Percentiles rank a stretch among this genome's conserved stretches.
Conservation (phyloP, 495 filamentous ascomycete species). For the Cercophora scortea region DNA sequence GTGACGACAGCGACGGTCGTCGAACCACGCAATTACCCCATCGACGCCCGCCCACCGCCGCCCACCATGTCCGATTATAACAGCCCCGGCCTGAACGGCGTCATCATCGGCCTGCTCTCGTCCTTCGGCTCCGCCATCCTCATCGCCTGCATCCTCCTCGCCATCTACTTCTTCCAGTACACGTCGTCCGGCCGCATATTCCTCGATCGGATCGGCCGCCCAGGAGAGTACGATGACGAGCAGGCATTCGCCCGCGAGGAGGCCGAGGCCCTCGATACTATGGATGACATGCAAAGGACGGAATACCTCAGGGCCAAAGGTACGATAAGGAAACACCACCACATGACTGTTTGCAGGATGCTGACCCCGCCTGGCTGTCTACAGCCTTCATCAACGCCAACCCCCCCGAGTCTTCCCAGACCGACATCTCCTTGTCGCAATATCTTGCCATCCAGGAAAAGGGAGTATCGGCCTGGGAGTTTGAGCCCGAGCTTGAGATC, state of each 20-base stretch:
- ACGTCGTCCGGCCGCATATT: constrained; percentile 84
- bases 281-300: constrained; percentile 86
- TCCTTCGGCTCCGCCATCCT: constrained; percentile 88
- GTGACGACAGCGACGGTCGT: constrained; percentile 13
- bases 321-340: constrained; percentile 29
- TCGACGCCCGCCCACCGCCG: background rate
- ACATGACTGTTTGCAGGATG: background rate
- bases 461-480: constrained; percentile 97
- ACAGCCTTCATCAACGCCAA: constrained; percentile 90
- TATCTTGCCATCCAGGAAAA: constrained; percentile 98
- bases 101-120: constrained; percentile 92
- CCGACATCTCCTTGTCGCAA: constrained; percentile 94
- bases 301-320: constrained; percentile 96
- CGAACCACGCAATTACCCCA: constrained; percentile 2
- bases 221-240: constrained; percentile 96
- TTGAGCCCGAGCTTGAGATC: constrained; percentile 95
- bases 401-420: constrained; percentile 89
- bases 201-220: constrained; percentile 85
- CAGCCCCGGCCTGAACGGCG: constrained; percentile 52
- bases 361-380: background rate
- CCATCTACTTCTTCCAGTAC: constrained; percentile 92
- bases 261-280: constrained; percentile 85
- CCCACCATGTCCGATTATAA: constrained; percentile 18
- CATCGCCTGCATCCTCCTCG: constrained; percentile 68
- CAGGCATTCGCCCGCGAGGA: constrained; percentile 87